Base-by-base conservation (phyloP, 768 basidiomycete species). In the Mycena polygramma region DNA sequence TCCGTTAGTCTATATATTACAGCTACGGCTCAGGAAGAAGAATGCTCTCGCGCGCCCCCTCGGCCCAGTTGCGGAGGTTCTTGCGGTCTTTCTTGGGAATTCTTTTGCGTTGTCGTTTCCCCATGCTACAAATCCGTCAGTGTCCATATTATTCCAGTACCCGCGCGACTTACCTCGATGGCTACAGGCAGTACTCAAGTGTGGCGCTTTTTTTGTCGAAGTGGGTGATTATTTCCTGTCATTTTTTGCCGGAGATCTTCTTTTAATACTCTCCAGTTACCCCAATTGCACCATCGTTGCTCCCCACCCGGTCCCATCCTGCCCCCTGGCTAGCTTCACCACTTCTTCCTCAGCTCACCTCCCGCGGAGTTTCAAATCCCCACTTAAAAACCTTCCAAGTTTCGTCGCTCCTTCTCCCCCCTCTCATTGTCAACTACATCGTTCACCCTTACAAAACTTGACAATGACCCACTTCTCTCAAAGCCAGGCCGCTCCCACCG, bases 61-160 rank as follows among this genome's bases (percentile, higher is more conserved):
- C 54, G 2, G 68, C 68, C 68, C 68, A 69, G 8, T 52, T 24
- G 2, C 57, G 64, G 5, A 70, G 46, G 26, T 64, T 70, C 9
- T 37, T 30, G 0, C 51, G 55, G 3, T 54, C 46, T 7, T 46
- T n/a, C 26, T 60, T 70, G 11, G 54, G 19, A 2, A 65, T 22
- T 5, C 46, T 39, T 19, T 14, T 19, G 1, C 17, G 45, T 46
- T 46, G 7, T 46, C 45, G 13, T 19, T 46, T 15, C 19, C 15
- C 45, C 45, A 46, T 46, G 7, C 19, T 15, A 17, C 7, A 19
- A 17, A 7, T 17, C 14, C 30, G 45, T 46, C 45, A 19, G 45
- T 30, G 30, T 30, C 30, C 30, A 6, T 30, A 30, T 30, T 6
- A 30, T 30, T 30, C 30, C 30, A 30, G 30, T 3, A 30, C 30